Evolutionary conservation across 2,329 filamentous ascomycete species (phyloP).

Genomic region (Penicillium sumatraense): DNA sequence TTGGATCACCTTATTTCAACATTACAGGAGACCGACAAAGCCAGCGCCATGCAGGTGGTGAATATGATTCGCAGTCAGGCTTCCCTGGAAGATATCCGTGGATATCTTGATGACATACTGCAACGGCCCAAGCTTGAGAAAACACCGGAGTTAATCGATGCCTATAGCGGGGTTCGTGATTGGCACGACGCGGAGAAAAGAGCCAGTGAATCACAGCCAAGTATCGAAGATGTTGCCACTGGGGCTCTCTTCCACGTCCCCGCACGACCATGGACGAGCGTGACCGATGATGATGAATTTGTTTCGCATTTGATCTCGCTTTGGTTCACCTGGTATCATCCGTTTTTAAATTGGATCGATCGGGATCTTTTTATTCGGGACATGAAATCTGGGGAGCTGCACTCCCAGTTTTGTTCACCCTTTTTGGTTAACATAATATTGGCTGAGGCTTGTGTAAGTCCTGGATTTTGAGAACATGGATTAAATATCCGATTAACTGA

Average conservation of each 20-base stretch:
- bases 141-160: slow-evolving; percentile 27
- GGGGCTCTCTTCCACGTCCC: background rate
- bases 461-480: background rate
- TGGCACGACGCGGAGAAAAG: slow-evolving; percentile 21
- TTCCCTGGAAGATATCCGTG: slow-evolving; percentile 24
- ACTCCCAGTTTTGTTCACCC: slow-evolving; percentile 37
- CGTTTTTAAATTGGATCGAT: slow-evolving; percentile 19
- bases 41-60: background rate
- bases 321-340: slow-evolving; percentile 38
- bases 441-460: slow-evolving; percentile 36
- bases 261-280: slow-evolving; percentile 33
- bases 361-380: slow-evolving; percentile 39
- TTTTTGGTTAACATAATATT: slow-evolving; percentile 42
- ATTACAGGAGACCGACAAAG: slow-evolving; percentile 13
- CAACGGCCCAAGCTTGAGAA: slow-evolving; percentile 17
- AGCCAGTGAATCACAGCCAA: slow-evolving; percentile 19
- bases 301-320: slow-evolving; percentile 39
- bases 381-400: slow-evolving; percentile 37
- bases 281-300: slow-evolving; percentile 29
- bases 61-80: background rate
- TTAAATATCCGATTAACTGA: background rate
- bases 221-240: background rate
- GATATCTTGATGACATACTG: slow-evolving; percentile 29
- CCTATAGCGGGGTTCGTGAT: slow-evolving; percentile 20
- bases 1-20: slow-evolving; percentile 28